Percentiles rank a stretch among this genome's conserved stretches.
phyloP scores from a whole-genome alignment of 2,329 filamentous ascomycete genomes.

The Ceratocystis variospora region DNA sequence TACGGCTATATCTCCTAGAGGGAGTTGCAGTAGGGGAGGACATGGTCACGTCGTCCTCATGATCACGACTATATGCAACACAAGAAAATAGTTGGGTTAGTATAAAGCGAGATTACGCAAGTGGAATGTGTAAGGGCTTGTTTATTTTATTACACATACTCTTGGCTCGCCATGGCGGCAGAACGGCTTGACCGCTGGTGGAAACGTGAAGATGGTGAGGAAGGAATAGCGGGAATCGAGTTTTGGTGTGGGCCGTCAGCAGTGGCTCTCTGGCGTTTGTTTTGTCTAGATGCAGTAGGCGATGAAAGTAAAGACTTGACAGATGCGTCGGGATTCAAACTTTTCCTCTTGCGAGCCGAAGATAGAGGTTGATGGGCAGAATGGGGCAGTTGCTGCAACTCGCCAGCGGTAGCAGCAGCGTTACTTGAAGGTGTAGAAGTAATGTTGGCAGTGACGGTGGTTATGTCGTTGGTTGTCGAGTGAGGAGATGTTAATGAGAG shows the following conservation, averaged over 20 bases:
- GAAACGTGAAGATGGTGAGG: conserved; percentile 9
- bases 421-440: neutral
- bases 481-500: conserved; percentile 27
- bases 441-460: neutral
- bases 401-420: neutral
- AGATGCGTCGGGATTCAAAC: conserved; percentile 36
- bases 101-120: neutral
- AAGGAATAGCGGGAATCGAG: conserved; percentile 1
- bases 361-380: neutral
- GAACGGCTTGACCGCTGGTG: conserved; percentile 32
- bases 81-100: conserved; percentile 1
- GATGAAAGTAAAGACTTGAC: neutral
- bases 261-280: conserved; percentile 24
- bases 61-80: conserved; percentile 11
- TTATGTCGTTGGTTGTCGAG: conserved; percentile 16
- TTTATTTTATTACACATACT: conserved; percentile 36
- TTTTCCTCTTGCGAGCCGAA: conserved; percentile 62
- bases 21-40: conserved; percentile 13
- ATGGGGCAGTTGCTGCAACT: neutral
- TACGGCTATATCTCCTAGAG: conserved; percentile 20
- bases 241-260: conserved; percentile 15
- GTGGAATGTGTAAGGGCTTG: neutral
- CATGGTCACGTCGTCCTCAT: conserved; percentile 25
- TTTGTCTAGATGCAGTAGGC: conserved; percentile 19
- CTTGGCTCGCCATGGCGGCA: conserved; percentile 58